A percentile compares a stretch with the other conserved stretches of the same genome.
These are phyloP conservation scores for Thinopyrum elongatum DNA, from an alignment of 176 grass and related monocot genomes.

Conservation along the genomic window DNA sequence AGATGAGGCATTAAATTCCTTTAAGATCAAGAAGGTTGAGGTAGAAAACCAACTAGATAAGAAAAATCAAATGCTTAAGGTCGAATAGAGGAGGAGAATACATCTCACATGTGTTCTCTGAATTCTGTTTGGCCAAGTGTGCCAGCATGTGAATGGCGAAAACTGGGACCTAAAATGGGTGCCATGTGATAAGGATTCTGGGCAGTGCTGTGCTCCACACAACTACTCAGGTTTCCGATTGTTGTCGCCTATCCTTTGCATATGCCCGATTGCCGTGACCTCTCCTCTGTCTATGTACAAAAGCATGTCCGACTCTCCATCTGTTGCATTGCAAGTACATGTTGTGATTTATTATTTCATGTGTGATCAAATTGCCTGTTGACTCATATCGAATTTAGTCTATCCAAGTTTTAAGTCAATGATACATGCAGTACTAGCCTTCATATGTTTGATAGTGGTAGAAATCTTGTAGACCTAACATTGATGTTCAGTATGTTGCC, in stretches of 20 bases:
- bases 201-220: background rate
- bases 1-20: no score
- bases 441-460: background rate
- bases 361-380: background rate
- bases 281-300: background rate
- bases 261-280: background rate
- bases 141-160: no score
- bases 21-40: no score
- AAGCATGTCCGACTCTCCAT: background rate
- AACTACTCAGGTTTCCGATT: background rate
- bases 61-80: no score
- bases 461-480: background rate
- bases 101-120: no score
- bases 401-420: background rate
- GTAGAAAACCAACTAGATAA: no score
- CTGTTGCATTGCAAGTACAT: background rate
- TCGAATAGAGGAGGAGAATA: no score
- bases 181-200: background rate
- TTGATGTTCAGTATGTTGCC: background rate
- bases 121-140: no score
- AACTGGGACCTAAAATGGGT: background rate
- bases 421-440: background rate
- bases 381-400: background rate
- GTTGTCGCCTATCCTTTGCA: background rate
- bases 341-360: background rate